A percentile compares a stretch with the other conserved stretches of the same genome.
These are phyloP conservation scores for Dissophora globulifera DNA, from an alignment of 192 early-diverging fungal genomes.

Conservation along the genomic window DNA sequence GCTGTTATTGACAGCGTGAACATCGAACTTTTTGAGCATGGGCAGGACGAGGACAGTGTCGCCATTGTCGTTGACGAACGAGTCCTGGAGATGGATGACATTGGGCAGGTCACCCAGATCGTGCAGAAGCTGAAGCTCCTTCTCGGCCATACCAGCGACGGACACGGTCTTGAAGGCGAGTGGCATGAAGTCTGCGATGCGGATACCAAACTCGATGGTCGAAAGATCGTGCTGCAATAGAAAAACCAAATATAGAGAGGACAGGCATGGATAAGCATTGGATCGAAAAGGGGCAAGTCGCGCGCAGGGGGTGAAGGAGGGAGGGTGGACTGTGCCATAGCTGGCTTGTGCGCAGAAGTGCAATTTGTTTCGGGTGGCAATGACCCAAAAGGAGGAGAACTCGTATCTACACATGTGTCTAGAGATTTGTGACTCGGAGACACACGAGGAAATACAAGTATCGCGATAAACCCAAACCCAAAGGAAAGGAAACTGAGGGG, in stretches of 20 bases:
- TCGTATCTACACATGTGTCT: slow-evolving; percentile 51
- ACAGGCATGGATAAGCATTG: not conserved
- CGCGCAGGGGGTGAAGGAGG: too few relatives aligned
- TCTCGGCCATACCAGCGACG: slow-evolving; percentile 61
- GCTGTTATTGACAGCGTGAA: slow-evolving; percentile 59
- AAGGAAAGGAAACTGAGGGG: too few relatives aligned
- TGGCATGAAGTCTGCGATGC: slow-evolving; percentile 65
- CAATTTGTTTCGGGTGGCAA: not conserved
- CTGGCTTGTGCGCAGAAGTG: too few relatives aligned
- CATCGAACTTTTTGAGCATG: slow-evolving; percentile 61
- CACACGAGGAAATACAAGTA: slow-evolving; percentile 3
- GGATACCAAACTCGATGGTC: slow-evolving; percentile 71
- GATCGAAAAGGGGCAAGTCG: not conserved
- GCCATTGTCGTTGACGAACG: slow-evolving; percentile 68
- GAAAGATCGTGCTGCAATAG: slow-evolving; percentile 39
- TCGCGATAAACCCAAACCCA: slow-evolving; percentile 4
- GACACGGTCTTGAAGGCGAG: slow-evolving; percentile 75
- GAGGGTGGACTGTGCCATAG: too few relatives aligned
- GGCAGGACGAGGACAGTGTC: slow-evolving; percentile 73
- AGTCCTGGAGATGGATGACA: slow-evolving; percentile 68
- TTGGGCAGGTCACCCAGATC: slow-evolving; percentile 58
- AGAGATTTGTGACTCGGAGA: not conserved
- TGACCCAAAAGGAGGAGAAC: too few relatives aligned
- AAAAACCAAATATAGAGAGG: not conserved
- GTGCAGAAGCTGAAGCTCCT: slow-evolving; percentile 67